phyloP scores from a whole-genome alignment of 1,284 basidiomycete genomes.

The Cutaneotrichosporon sp. region DNA sequence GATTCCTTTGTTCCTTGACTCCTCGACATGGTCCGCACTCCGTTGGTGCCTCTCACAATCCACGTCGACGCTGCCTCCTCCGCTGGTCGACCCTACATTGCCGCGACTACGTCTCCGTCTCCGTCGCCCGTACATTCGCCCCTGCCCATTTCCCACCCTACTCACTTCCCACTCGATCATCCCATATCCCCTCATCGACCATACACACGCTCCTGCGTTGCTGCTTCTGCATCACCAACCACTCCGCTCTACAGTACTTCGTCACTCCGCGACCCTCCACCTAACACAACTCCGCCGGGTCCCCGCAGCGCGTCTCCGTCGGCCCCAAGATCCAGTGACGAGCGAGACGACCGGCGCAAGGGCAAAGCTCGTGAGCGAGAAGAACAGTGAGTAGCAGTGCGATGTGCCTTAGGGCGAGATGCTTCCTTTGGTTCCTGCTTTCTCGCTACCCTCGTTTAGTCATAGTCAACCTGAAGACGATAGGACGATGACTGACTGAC shows the following conservation, averaged over 20 bases:
- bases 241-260: slow-evolving; percentile 26
- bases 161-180: not conserved
- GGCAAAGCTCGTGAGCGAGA: slow-evolving; percentile 20
- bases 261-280: slow-evolving; percentile 30
- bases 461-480: too few species aligned
- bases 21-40: not conserved
- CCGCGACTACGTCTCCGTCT: not conserved
- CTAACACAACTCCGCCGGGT: slow-evolving; percentile 25
- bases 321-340: slow-evolving; percentile 3
- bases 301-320: slow-evolving; percentile 20
- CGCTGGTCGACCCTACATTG: not conserved
- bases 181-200: not conserved
- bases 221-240: not conserved
- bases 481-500: too few species aligned
- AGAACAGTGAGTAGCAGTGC: slow-evolving; percentile 16
- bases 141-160: not conserved
- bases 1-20: too few species aligned
- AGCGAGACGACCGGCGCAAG: slow-evolving; percentile 10
- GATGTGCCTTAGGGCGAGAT: too few species aligned
- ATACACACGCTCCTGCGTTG: not conserved
- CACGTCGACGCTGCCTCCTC: not conserved
- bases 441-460: too few species aligned
- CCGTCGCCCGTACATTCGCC: not conserved
- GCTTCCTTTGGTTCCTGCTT: too few species aligned
- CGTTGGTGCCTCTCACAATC: not conserved